Percentiles rank a stretch among this genome's conserved stretches.
Conservation (phyloP, 768 basidiomycete genomes). For the Tulasnella calospora region DNA sequence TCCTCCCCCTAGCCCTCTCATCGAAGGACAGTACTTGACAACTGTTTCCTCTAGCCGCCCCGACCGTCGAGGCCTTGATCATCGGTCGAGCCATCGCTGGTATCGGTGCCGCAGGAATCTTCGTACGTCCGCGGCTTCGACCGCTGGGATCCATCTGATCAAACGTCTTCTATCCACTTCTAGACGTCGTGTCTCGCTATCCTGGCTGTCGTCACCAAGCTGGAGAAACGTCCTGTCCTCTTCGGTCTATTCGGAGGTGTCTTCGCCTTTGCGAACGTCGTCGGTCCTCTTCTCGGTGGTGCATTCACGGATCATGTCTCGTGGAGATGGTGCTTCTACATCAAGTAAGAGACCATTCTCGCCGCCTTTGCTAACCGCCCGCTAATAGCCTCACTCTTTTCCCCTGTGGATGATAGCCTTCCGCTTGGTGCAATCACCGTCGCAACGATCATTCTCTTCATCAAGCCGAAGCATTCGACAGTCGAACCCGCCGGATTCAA, state of each 20-base stretch:
- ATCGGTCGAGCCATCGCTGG: conserved; percentile 47
- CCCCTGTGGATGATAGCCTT: conserved; percentile 20
- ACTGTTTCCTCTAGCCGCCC: conserved; percentile 21
- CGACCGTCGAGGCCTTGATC: conserved; percentile 35
- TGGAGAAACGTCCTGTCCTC: conserved; percentile 34
- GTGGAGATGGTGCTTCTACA: conserved; percentile 42
- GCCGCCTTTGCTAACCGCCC: neutral
- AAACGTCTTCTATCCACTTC: neutral
- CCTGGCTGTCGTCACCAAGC: conserved; percentile 33
- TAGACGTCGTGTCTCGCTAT: conserved; percentile 28
- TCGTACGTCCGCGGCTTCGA: conserved; percentile 30
- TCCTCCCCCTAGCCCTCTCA: neutral
- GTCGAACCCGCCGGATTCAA: conserved; percentile 28
- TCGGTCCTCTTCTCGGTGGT: conserved; percentile 35
- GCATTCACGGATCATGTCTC: conserved; percentile 37
- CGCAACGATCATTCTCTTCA: conserved; percentile 36
- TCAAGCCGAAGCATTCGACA: conserved; percentile 33
- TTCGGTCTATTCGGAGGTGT: conserved; percentile 43
- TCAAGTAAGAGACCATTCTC: neutral
- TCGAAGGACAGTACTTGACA: neutral
- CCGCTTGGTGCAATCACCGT: conserved; percentile 37
- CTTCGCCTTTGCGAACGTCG: conserved; percentile 33
- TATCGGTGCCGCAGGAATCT: conserved; percentile 44
- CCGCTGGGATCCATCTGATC: neutral
- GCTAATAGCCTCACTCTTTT: neutral